phyloP scores from a whole-genome alignment of 768 basidiomycete genomes.

The Suillus discolor region DNA sequence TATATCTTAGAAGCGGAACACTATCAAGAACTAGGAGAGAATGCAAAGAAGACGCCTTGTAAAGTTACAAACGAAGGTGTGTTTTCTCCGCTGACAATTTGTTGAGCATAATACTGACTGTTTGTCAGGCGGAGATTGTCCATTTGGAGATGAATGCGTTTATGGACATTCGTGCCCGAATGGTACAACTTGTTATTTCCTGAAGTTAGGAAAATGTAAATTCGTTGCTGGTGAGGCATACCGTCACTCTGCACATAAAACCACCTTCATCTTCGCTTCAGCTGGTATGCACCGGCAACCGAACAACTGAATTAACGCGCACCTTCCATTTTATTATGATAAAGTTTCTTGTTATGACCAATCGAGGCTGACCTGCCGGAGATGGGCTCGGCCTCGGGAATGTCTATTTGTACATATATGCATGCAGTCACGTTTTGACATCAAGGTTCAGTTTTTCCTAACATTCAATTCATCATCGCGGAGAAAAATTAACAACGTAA shows the following conservation, averaged over 20 bases:
- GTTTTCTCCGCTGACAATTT: conserved; percentile 14
- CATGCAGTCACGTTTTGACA: conserved; percentile 13
- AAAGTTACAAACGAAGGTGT: conserved; percentile 59
- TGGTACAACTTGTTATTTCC: conserved; percentile 53
- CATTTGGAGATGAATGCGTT: conserved; percentile 62
- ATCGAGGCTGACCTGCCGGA: conserved; percentile 7
- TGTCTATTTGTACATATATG: conserved; percentile 39
- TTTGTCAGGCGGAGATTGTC: conserved; percentile 52
- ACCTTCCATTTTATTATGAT: conserved; percentile 9
- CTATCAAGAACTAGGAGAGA: conserved; percentile 52
- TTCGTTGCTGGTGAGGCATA: conserved; percentile 56
- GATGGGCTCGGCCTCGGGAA: conserved; percentile 8
- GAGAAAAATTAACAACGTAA: conserved; percentile 31
- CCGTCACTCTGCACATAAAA: conserved; percentile 13
- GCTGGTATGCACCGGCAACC: conserved; percentile 43
- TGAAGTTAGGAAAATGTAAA: conserved; percentile 61
- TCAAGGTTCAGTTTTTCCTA: conserved; percentile 22
- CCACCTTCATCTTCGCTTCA: conserved; percentile 21
- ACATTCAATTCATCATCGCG: conserved; percentile 18
- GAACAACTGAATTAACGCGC: conserved; percentile 21
- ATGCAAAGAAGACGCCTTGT: conserved; percentile 66
- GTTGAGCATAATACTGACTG: conserved; percentile 9
- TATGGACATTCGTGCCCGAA: conserved; percentile 41
- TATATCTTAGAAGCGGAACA: conserved; percentile 58
- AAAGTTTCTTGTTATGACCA: conserved; percentile 5